A percentile compares a stretch with the other conserved stretches of the same genome.
Conservation (phyloP, 1,284 basidiomycete genomes). For the Cutaneotrichosporon sp. region DNA sequence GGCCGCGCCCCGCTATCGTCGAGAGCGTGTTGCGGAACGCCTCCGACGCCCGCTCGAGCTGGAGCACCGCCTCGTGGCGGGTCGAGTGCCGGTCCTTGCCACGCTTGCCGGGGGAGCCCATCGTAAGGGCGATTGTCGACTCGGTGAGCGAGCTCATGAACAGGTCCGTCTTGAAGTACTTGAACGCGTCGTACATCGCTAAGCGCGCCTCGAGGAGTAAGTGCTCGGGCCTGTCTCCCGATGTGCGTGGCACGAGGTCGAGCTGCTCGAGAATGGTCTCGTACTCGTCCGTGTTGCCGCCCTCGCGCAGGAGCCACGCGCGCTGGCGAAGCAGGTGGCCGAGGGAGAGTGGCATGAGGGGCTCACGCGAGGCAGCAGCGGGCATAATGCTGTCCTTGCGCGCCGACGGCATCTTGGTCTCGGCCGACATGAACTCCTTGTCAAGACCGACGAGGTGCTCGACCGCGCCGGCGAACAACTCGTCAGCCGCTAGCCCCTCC, state of each 20-base stretch:
- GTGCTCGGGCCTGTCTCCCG: conserved; percentile 60
- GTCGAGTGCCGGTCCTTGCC: conserved; percentile 51
- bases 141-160: conserved; percentile 82
- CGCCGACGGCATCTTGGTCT: conserved; percentile 37
- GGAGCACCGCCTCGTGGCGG: conserved; percentile 64
- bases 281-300: conserved; percentile 59
- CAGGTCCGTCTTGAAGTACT: conserved; percentile 76
- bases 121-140: conserved; percentile 80
- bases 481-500: conserved; percentile 59
- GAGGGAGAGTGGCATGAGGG: conserved; percentile 67
- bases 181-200: conserved; percentile 71
- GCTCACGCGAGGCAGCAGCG: conserved; percentile 60
- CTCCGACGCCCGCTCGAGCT: conserved; percentile 67
- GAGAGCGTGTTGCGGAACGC: conserved; percentile 68
- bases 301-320: conserved; percentile 71
- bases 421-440: conserved; percentile 35
- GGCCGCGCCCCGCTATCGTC: conserved; percentile 63
- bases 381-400: conserved; percentile 37
- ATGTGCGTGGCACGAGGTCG: conserved; percentile 31
- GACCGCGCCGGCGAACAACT: conserved; percentile 50
- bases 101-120: conserved; percentile 66
- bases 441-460: conserved; percentile 39
- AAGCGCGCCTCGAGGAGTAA: conserved; percentile 70
- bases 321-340: conserved; percentile 70
- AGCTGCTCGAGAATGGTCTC: conserved; percentile 62